Evolutionary conservation across 495 filamentous ascomycete genomes (phyloP).

Genomic region (Hypoxylon lenormandii): DNA sequence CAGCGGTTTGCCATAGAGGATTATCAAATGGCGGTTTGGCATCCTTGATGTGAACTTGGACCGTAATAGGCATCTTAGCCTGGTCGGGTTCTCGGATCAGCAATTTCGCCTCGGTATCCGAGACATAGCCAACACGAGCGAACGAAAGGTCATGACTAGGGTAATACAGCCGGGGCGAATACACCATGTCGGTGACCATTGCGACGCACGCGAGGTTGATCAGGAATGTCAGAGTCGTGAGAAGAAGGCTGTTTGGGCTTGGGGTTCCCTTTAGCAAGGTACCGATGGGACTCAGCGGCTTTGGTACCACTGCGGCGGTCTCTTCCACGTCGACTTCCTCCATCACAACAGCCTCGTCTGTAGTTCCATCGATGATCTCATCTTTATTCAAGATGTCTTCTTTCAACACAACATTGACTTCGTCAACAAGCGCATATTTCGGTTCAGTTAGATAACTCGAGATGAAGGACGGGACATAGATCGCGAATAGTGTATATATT

Average conservation of each 20-base stretch:
- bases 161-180: slow-evolving; percentile 74
- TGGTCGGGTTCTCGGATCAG: slow-evolving; percentile 84
- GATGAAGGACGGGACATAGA: slow-evolving; percentile 79
- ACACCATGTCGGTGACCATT: slow-evolving; percentile 78
- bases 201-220: slow-evolving; percentile 76
- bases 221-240: slow-evolving; percentile 72
- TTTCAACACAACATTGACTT: slow-evolving; percentile 69
- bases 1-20: slow-evolving; percentile 73
- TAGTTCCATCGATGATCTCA: slow-evolving; percentile 44
- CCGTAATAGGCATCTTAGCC: slow-evolving; percentile 76
- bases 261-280: slow-evolving; percentile 83
- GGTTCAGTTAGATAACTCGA: slow-evolving; percentile 67
- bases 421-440: slow-evolving; percentile 70
- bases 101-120: slow-evolving; percentile 80
- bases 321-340: slow-evolving; percentile 65
- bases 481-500: slow-evolving; percentile 74
- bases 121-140: slow-evolving; percentile 85
- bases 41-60: slow-evolving; percentile 68
- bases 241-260: slow-evolving; percentile 67
- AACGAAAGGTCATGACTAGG: slow-evolving; percentile 81
- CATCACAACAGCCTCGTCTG: slow-evolving; percentile 53
- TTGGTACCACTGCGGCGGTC: slow-evolving; percentile 59
- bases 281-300: slow-evolving; percentile 60
- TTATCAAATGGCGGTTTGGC: slow-evolving; percentile 60
- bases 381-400: slow-evolving; percentile 60